A percentile compares a stretch with the other conserved stretches of the same genome.
Evolutionary conservation across 2,329 filamentous ascomycete genomes (phyloP).

Genomic region (Aspergillus tanneri): DNA sequence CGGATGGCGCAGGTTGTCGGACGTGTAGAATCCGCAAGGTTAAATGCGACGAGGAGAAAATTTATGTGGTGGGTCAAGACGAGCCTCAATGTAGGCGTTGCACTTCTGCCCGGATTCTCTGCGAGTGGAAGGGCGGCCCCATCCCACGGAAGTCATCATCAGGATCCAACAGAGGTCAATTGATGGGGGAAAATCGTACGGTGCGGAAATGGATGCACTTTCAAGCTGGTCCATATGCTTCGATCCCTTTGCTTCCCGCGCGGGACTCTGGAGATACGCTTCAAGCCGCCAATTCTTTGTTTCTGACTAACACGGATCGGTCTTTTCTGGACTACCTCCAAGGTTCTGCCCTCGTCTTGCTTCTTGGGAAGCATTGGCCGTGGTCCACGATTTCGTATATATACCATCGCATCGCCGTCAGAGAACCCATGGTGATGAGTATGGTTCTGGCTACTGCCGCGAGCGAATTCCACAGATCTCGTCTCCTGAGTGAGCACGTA

Average conservation of each 20-base stretch:
- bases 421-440: constrained; percentile 31
- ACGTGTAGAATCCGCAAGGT: constrained; percentile 33
- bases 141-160: constrained; percentile 18
- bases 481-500: constrained; percentile 12
- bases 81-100: constrained; percentile 29
- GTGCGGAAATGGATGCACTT: neutral
- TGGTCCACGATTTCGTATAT: constrained; percentile 29
- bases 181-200: neutral
- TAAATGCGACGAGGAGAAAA: constrained; percentile 33
- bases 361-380: constrained; percentile 31
- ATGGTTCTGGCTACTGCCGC: constrained; percentile 29
- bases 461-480: constrained; percentile 23
- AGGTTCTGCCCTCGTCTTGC: constrained; percentile 26
- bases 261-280: constrained; percentile 8
- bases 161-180: constrained; percentile 6
- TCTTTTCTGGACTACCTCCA: constrained; percentile 25
- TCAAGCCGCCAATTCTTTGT: constrained; percentile 25
- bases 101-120: constrained; percentile 21
- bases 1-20: constrained; percentile 24
- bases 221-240: neutral
- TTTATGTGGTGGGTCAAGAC: constrained; percentile 13
- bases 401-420: constrained; percentile 27
- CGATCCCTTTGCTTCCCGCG: constrained; percentile 10
- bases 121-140: constrained; percentile 28
- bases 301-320: constrained; percentile 23